Base-by-base conservation (phyloP, 2,329 filamentous ascomycete species). In the Dendryphion nanum region DNA sequence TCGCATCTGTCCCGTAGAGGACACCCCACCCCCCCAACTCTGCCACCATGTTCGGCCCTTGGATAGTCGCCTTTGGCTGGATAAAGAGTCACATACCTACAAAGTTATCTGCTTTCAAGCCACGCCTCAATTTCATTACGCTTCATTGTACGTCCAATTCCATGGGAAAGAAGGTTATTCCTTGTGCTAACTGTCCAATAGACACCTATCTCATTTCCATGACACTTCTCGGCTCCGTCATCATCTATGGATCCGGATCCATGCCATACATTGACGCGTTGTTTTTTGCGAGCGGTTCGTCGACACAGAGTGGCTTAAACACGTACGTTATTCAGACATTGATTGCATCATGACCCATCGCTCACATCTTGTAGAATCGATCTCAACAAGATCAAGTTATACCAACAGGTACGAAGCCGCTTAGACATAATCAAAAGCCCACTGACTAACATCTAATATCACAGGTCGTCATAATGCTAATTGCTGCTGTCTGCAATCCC, bases 261-360 rank as follows among this genome's bases (percentile, higher is more conserved):
- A 63, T 96, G 41, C 46, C 66, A 2, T 98, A 95, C 57, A 86
- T 93, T 52, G 90, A 98, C 72, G 83, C 89, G 2, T 77, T 98
- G 13, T 88, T 95, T 73, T 88, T 96, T 53, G 79, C 85, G n/a
- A 82, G 81, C 37, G 91, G 93, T 35, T 75, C 86, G 40, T 85
- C 89, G 46, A 97, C 91, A 0, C 93, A 98, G 67, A 94, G 89
- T 47, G 93, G 93, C 1, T 72, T 98, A 45, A 98, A 98, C 63
- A 88, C 91, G 68, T 72, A 53, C 21, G 69, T 50, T 19, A 21
- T 41, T 4, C 15, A 16, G 10, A 16, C 15, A 26, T 26, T 10
- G 10, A 26, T n/a, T 26, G 23, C 10, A 26, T 26, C 23, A 26
- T n/a, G 10, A 26, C 23, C n/a, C n/a, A 26, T n/a, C 10, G n/a